These are phyloP conservation scores for Melampsora americana DNA, from an alignment of 1,284 basidiomycete genomes.

Conservation along the genomic window DNA sequence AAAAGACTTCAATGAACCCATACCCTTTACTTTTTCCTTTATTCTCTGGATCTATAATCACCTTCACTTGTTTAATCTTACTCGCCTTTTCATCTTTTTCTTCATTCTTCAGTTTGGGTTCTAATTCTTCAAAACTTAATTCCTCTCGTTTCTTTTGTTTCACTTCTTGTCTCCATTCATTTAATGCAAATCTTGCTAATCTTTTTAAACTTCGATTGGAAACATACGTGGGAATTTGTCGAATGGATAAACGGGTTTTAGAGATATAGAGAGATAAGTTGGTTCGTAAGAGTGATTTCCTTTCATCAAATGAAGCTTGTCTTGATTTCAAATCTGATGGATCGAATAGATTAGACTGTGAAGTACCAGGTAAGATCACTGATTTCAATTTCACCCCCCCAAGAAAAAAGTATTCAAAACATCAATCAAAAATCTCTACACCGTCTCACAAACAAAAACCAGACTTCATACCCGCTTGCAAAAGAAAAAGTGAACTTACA, in stretches of 20 bases:
- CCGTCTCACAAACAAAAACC: too few relatives aligned
- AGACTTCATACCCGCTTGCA: too few relatives aligned
- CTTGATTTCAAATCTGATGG: conserved; percentile 76
- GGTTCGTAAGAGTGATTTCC: conserved; percentile 72
- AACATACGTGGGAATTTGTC: conserved; percentile 84
- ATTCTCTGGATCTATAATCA: conserved; percentile 79
- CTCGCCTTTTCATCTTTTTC: conserved; percentile 49
- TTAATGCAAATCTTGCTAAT: conserved; percentile 74
- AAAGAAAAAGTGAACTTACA: conserved; percentile 58
- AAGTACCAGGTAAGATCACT: conserved; percentile 83
- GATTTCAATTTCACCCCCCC: too few relatives aligned
- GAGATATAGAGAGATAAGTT: conserved; percentile 94
- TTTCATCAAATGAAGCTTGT: conserved; percentile 74
- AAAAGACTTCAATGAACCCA: conserved; percentile 87
- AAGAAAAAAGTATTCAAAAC: too few relatives aligned
- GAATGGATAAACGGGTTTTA: conserved; percentile 85
- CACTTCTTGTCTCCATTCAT: conserved; percentile 76
- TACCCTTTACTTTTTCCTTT: conserved; percentile 87
- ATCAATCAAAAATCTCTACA: too few relatives aligned
- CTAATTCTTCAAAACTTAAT: conserved; percentile 68
- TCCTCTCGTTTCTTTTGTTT: conserved; percentile 63
- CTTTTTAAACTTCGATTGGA: conserved; percentile 85
- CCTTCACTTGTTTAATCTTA: conserved; percentile 69
- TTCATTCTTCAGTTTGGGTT: conserved; percentile 47
- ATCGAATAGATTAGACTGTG: conserved; percentile 68